Percentiles rank a stretch among this genome's conserved stretches.
Conservation (phyloP, 164 flowering plant species). For the Chimonanthus salicifolius region DNA sequence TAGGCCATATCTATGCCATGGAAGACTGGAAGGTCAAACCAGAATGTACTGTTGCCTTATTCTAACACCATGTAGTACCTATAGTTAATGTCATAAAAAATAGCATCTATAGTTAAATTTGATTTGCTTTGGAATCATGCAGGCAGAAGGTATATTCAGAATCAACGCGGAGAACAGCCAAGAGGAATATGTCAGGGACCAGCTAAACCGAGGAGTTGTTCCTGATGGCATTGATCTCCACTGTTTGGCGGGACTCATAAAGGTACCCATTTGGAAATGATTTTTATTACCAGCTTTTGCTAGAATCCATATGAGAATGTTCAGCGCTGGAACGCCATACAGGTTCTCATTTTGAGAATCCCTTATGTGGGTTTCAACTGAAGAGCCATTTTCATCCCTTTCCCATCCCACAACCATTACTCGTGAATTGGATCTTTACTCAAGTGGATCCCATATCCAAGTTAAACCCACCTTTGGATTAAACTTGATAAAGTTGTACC, state of each 20-base stretch:
- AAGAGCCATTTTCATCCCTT: too few relatives aligned
- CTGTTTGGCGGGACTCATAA: constrained; percentile 90
- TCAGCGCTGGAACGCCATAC: too few relatives aligned
- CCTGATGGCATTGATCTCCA: constrained; percentile 85
- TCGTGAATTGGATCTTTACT: too few relatives aligned
- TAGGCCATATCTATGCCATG: not conserved
- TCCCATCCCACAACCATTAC: too few relatives aligned
- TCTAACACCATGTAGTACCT: too few relatives aligned
- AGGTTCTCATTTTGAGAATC: too few relatives aligned
- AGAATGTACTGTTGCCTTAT: not conserved
- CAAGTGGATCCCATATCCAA: too few relatives aligned
- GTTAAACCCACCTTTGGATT: too few relatives aligned
- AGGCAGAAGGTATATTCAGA: constrained; percentile 95
- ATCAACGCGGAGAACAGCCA: constrained; percentile 78
- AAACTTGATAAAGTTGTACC: too few relatives aligned
- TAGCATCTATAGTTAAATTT: not conserved
- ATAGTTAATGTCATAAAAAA: too few relatives aligned
- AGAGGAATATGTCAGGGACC: constrained; percentile 81
- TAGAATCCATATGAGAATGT: too few relatives aligned
- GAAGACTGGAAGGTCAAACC: not conserved
- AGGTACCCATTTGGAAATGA: constrained; percentile 34
- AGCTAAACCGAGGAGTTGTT: constrained; percentile 65
- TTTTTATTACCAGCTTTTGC: not conserved
- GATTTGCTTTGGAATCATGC: constrained; percentile 10
- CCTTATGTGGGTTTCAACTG: too few relatives aligned